These are phyloP conservation scores for Elasticomyces elasticus DNA, from an alignment of 495 filamentous ascomycete genomes.

Conservation along the genomic window DNA sequence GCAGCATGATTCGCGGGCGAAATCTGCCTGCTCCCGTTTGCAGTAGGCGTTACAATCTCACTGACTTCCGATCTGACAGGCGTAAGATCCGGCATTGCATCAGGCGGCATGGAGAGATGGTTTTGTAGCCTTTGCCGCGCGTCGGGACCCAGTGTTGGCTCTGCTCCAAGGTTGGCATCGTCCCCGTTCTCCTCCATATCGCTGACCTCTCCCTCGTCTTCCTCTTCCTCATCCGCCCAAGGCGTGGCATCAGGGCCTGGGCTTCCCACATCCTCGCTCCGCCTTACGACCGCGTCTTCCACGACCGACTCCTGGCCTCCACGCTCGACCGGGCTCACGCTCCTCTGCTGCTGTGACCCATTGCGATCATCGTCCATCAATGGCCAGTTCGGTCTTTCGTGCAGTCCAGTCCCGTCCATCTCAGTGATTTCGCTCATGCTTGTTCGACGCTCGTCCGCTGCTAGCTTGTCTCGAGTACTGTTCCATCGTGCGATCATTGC, in stretches of 20 bases:
- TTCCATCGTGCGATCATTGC: constrained; percentile 15
- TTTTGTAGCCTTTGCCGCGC: background rate
- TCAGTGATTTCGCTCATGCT: constrained; percentile 12
- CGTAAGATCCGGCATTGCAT: background rate
- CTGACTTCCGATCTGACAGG: background rate
- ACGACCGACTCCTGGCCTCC: background rate
- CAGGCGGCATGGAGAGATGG: background rate
- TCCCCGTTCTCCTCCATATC: constrained; percentile 11
- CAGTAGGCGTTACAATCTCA: background rate
- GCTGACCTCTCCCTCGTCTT: constrained; percentile 8
- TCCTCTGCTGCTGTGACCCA: background rate
- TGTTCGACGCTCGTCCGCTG: constrained; percentile 12
- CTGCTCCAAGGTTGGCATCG: background rate
- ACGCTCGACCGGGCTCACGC: constrained; percentile 6
- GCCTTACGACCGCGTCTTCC: constrained; percentile 6
- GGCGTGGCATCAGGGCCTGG: background rate
- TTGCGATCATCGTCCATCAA: background rate
- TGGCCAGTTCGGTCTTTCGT: constrained; percentile 11
- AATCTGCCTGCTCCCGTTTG: background rate
- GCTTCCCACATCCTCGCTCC: constrained; percentile 7
- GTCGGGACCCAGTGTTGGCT: constrained; percentile 4
- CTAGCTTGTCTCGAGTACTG: constrained; percentile 11
- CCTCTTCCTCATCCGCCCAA: background rate
- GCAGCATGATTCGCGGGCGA: background rate
- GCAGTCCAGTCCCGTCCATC: constrained; percentile 16